Conservation (phyloP, 129 eudicot species). For the Chrysanthemum lavandulifolium region DNA sequence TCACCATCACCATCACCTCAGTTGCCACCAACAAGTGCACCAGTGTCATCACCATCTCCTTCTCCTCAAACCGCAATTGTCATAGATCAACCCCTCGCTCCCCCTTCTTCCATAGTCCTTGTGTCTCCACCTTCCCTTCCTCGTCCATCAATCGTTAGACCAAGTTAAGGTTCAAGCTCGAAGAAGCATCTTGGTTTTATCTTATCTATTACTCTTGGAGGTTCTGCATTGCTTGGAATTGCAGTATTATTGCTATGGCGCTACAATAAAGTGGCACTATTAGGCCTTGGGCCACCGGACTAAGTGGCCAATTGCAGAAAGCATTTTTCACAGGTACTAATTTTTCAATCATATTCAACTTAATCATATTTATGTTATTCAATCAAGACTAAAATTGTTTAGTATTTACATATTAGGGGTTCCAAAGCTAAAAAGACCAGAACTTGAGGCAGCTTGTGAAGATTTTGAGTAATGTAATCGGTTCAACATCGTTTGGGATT, state of each 20-base stretch:
- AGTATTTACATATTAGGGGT: conserved; percentile 54
- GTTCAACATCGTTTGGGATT: conserved; percentile 62
- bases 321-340: conserved; percentile 78
- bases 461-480: conserved; percentile 94
- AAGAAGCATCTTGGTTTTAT: conserved; percentile 13
- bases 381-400: conserved; percentile 9
- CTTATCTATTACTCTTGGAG: conserved; percentile 43
- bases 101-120: conserved; percentile 10
- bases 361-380: background rate
- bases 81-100: background rate
- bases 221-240: conserved; percentile 41
- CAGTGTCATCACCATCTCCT: conserved; percentile 32
- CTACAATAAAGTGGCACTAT: conserved; percentile 56
- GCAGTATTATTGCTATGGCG: conserved; percentile 36
- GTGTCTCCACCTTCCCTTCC: conserved; percentile 30
- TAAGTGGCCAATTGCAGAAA: conserved; percentile 86
- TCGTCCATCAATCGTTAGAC: background rate
- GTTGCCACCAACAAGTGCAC: conserved; percentile 6
- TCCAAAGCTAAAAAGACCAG: conserved; percentile 78
- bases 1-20: conserved; percentile 5
- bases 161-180: background rate
- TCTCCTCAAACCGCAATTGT: conserved; percentile 1
- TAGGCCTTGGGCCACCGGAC: conserved; percentile 85
- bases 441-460: conserved; percentile 96
- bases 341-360: background rate